Conservation (phyloP, 225 moss, liverwort and hornwort genomes). For the Marchantia paleacea region DNA sequence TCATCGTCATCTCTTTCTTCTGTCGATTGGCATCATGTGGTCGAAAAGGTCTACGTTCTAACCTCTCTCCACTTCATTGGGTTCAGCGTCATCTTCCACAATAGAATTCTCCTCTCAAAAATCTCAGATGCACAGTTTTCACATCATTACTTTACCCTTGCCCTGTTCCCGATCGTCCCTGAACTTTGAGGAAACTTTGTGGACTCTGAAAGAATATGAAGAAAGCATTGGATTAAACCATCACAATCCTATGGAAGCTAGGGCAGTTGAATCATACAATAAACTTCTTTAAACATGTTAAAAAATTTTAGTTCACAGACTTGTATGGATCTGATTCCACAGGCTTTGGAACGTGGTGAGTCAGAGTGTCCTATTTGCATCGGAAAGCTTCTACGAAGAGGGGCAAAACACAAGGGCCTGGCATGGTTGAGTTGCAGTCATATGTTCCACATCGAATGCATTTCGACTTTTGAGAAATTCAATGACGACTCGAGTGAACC, state of each 20-base stretch:
- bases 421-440: constrained; percentile 47
- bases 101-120: no score
- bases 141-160: no score
- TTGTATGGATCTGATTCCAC: not conserved
- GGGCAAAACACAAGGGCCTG: constrained; percentile 24
- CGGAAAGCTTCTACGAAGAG: constrained; percentile 28
- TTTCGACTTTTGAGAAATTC: constrained; percentile 41
- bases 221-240: no score
- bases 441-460: constrained; percentile 42
- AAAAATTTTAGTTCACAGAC: not conserved
- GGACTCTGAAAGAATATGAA: no score
- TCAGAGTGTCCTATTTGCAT: constrained; percentile 45
- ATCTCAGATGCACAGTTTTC: no score
- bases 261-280: not conserved
- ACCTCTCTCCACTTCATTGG: not conserved
- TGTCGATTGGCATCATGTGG: constrained; percentile 29
- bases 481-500: constrained; percentile 20
- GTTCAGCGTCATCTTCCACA: no score
- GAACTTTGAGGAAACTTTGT: no score
- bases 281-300: not conserved
- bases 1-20: not conserved
- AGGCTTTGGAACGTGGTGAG: constrained; percentile 41
- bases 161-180: no score
- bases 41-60: constrained; percentile 25
- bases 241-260: no score